These are phyloP conservation scores for Colletotrichum simmondsii DNA, from an alignment of 2,329 filamentous ascomycete species.

Conservation along the genomic window DNA sequence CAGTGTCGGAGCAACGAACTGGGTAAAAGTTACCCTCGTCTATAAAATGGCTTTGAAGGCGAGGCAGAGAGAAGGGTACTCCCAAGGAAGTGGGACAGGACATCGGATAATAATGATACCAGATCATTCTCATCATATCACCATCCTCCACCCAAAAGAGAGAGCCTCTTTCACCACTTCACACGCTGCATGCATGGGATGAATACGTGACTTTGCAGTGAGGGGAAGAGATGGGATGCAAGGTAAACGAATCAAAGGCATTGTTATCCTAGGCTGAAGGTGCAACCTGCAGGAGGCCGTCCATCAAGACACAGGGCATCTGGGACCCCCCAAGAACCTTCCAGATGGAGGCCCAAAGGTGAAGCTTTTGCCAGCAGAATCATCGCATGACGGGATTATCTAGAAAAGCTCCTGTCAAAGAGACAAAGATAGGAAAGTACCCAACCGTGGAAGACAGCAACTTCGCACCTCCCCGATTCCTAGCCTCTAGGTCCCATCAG, in stretches of 20 bases:
- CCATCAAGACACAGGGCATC: no score
- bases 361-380: not conserved
- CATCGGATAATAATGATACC: not conserved
- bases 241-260: not conserved
- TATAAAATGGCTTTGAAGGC: not conserved
- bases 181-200: not conserved
- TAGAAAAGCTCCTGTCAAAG: not conserved
- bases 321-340: not conserved
- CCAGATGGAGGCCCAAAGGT: not conserved
- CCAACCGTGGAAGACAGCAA: not conserved
- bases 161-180: not conserved
- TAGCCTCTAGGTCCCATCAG: no score
- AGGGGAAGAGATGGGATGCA: not conserved
- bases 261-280: not conserved
- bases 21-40: not conserved
- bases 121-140: not conserved
- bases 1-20: not conserved
- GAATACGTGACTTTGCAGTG: not conserved
- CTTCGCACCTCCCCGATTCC: not conserved
- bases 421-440: no score
- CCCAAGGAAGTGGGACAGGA: no score
- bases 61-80: not conserved
- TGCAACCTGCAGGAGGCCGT: not conserved
- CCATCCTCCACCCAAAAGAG: not conserved
- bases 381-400: not conserved